Base-by-base conservation (phyloP, 163 green algal genomes). In the Scenedesmus sp. region DNA sequence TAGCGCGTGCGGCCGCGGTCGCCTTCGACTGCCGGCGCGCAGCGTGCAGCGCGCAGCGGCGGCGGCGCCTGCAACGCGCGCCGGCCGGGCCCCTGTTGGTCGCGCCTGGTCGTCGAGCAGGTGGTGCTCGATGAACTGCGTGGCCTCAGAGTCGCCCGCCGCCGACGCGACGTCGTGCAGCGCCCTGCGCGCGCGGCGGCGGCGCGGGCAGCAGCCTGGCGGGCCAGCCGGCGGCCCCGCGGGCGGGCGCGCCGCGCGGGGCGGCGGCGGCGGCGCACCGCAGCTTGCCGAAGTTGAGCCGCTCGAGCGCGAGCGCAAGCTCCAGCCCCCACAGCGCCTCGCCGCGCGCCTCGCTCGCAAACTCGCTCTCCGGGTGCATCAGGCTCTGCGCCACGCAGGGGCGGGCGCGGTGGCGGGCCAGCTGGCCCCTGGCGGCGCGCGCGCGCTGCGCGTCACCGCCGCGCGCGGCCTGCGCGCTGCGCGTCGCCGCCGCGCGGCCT, bases 261-360 rank as follows among this genome's bases (percentile, higher is more conserved):
- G 18, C 50, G 24, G 50, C 22, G 50, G 28, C 50, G 17, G 11
- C 5, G 18, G n/a, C 71, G 14, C 24, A 80, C 72, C 72, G 28
- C 31, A 96, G 88, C 83, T 92, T 81, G 36, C n/a, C 78, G 76
- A 95, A 97, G 86, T 95, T 97, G 36, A 97, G 85, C 79, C 94
- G 94, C 87, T 97, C 93, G 69, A 96, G 75, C 6, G 77, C 86
- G 44, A 96, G 87, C 0, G 89, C 77, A 63, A 96, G 84, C 87
- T 96, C 92, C 89, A 95, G 91, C 20, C 84, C 85, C 62, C 92
- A 92, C 20, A 95, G 84, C 4, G 89, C 90, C 24, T 95, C 90
- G n/a, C 90, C 91, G 63, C 87, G 85, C 3, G 83, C 83, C 50
- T 60, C 87, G 84, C 74, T 72, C 42, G 54, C 56, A 56, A 84